Conservation (phyloP, 139 green algal species). For the Ettlia oleoabundans region DNA sequence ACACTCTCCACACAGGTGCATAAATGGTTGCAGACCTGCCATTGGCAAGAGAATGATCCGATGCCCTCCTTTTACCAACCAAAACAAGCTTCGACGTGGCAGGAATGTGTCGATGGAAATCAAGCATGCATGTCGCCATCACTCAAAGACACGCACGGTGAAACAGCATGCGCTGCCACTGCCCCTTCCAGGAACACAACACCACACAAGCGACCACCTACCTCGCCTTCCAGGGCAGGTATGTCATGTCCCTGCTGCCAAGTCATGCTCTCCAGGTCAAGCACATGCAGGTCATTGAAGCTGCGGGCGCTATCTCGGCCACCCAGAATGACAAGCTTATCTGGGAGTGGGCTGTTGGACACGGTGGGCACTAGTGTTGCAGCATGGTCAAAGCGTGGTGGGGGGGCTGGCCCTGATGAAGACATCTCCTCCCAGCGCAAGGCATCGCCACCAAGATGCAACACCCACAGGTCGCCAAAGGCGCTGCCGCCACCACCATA, state of each 20-base stretch:
- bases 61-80: too few species aligned
- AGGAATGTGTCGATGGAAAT: too few species aligned
- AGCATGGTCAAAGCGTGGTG: conserved; percentile 79
- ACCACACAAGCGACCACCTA: too few species aligned
- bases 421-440: conserved; percentile 41
- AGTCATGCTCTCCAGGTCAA: conserved; percentile 75
- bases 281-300: conserved; percentile 77
- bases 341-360: conserved; percentile 69
- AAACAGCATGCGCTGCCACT: too few species aligned
- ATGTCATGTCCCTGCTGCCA: conserved; percentile 67
- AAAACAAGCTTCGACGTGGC: too few species aligned
- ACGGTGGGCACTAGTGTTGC: conserved; percentile 66
- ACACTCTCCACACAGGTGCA: conserved; percentile 82
- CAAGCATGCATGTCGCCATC: too few species aligned
- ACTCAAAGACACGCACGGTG: too few species aligned
- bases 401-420: conserved; percentile 12
- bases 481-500: conserved; percentile 82
- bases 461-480: conserved; percentile 79
- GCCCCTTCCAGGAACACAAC: too few species aligned
- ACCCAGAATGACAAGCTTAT: conserved; percentile 84
- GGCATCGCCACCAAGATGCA: conserved; percentile 51
- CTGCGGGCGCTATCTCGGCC: conserved; percentile 77
- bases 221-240: conserved; percentile 22
- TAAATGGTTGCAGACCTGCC: conserved; percentile 81
- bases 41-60: too few species aligned